A percentile compares a stretch with the other conserved stretches of the same genome.
phyloP scores from a whole-genome alignment of 73 alveolate genomes.

The Paramecium bursaria region DNA sequence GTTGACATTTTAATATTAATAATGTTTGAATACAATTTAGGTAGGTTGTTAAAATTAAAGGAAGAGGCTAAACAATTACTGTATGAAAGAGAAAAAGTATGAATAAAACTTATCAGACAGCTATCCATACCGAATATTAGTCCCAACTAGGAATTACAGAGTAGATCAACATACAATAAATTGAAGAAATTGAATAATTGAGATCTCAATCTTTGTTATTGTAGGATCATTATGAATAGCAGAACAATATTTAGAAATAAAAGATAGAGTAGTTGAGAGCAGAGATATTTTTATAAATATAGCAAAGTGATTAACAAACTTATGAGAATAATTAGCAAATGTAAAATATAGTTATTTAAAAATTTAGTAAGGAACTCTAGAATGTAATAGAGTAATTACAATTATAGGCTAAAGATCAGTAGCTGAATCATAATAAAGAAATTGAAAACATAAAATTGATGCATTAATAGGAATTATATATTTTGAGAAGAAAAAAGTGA shows the following conservation, averaged over 20 bases:
- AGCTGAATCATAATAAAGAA: neutral
- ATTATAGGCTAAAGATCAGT: too few relatives aligned
- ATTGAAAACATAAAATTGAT: neutral
- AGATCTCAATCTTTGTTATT: neutral
- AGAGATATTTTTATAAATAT: neutral
- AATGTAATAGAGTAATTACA: neutral
- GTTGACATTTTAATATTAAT: slow-evolving; percentile 87
- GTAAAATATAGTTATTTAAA: neutral
- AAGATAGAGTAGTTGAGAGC: neutral
- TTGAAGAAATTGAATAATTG: neutral
- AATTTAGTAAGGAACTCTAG: neutral
- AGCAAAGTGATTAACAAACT: neutral
- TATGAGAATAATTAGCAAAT: too few relatives aligned
- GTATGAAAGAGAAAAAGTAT: neutral
- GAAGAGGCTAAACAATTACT: neutral
- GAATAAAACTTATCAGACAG: neutral
- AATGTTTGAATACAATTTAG: neutral
- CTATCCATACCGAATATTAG: too few relatives aligned
- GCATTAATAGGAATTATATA: neutral
- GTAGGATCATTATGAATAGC: neutral
- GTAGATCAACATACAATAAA: neutral
- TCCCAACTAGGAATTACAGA: neutral
- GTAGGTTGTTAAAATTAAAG: neutral
- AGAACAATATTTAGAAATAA: neutral
- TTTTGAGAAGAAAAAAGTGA: neutral